These are phyloP conservation scores for Lipomyces yamanashiensis DNA, from an alignment of 805 yeast genomes.

Conservation along the genomic window DNA sequence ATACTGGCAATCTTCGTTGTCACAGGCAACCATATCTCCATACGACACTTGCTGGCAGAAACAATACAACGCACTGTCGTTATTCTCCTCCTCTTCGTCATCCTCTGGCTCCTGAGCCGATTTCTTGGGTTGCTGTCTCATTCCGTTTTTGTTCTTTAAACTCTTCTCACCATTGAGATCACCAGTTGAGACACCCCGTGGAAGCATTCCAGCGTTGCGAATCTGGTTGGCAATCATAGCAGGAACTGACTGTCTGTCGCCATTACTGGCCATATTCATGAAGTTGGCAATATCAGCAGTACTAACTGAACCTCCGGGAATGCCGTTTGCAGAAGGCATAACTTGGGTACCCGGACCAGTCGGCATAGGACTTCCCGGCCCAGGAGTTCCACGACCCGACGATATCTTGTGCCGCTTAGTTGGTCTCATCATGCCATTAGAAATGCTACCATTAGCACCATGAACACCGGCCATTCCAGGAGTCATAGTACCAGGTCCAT, in stretches of 20 bases:
- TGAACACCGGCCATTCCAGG: conserved; percentile 3
- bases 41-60: conserved; percentile 92
- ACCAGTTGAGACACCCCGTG: conserved; percentile 11
- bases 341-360: background rate
- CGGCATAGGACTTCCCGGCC: conserved; percentile 5
- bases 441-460: background rate
- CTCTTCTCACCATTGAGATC: conserved; percentile 10
- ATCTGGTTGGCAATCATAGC: conserved; percentile 29
- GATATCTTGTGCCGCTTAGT: conserved; percentile 8
- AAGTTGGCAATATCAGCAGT: background rate
- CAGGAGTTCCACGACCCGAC: conserved; percentile 9
- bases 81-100: conserved; percentile 42
- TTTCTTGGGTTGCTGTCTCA: conserved; percentile 6
- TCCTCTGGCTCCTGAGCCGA: conserved; percentile 15
- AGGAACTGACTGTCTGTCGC: conserved; percentile 19
- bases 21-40: conserved; percentile 98
- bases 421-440: conserved; percentile 4
- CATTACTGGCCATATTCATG: background rate
- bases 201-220: conserved; percentile 19
- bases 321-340: conserved; percentile 1
- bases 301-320: conserved; percentile 7
- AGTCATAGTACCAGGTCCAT: conserved; percentile 3
- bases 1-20: conserved; percentile 80
- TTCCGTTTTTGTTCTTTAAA: conserved; percentile 13
- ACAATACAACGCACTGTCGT: conserved; percentile 78